Evolutionary conservation across 768 basidiomycete genomes (phyloP).

Genomic region (Guyanaporus albipodus): DNA sequence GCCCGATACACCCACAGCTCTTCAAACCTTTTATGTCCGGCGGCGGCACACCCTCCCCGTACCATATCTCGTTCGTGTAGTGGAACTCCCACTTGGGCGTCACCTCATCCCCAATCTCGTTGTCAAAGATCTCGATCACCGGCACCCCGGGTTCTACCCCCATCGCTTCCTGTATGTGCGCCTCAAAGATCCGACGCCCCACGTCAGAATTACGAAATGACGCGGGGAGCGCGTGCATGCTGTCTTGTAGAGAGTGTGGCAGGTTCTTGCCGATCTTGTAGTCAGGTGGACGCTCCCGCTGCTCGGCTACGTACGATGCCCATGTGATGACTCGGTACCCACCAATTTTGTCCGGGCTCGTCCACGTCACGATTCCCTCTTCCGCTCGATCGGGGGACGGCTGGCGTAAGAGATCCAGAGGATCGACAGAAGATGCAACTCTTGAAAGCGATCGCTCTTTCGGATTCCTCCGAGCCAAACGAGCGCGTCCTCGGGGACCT

Average conservation of each 20-base stretch:
- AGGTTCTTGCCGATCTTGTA: constrained; percentile 44
- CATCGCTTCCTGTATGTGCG: constrained; percentile 59
- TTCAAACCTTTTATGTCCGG: constrained; percentile 55
- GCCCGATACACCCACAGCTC: constrained; percentile 73
- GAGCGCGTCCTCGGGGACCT: background rate
- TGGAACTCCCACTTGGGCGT: constrained; percentile 84
- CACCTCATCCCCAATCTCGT: constrained; percentile 62
- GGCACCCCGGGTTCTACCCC: constrained; percentile 69
- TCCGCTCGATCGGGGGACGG: background rate
- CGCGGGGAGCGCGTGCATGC: constrained; percentile 51
- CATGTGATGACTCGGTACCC: constrained; percentile 22
- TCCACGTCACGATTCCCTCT: background rate
- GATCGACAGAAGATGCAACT: background rate
- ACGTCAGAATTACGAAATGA: constrained; percentile 39
- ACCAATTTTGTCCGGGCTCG: background rate
- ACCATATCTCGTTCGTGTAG: constrained; percentile 82
- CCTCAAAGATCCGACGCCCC: constrained; percentile 56
- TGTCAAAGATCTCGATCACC: constrained; percentile 55
- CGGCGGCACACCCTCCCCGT: constrained; percentile 60
- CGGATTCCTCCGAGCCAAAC: background rate
- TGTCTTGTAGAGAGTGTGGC: constrained; percentile 62
- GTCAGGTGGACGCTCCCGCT: constrained; percentile 18
- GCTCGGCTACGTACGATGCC: constrained; percentile 16
- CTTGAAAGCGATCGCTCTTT: background rate
- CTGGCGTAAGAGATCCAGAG: background rate